Evolutionary conservation across 2,329 filamentous ascomycete genomes (phyloP).

Genomic region (Colletotrichum salicis): DNA sequence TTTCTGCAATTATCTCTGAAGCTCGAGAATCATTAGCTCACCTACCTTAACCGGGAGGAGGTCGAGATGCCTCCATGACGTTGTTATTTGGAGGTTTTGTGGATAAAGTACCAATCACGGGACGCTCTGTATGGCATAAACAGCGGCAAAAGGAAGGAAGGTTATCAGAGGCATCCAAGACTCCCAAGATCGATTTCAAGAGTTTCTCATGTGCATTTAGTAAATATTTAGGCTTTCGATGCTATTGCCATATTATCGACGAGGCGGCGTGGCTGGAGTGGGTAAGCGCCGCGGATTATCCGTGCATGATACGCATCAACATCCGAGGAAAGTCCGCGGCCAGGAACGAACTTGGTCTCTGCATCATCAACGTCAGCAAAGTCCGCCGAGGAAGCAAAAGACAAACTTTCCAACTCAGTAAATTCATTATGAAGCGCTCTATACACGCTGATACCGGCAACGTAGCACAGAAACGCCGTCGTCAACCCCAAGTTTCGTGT

Average conservation of each 20-base stretch:
- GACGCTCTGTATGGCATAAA: too few relatives aligned
- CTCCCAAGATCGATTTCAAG: too few relatives aligned
- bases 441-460: neutral
- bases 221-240: neutral
- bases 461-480: conserved; percentile 16
- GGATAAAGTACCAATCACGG: neutral
- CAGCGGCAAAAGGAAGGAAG: too few relatives aligned
- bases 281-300: conserved; percentile 29
- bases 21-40: neutral
- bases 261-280: neutral
- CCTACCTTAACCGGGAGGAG: conserved; percentile 18
- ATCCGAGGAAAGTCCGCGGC: conserved; percentile 1
- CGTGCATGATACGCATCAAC: neutral
- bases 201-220: neutral
- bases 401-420: neutral
- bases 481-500: conserved; percentile 46
- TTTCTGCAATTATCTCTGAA: neutral
- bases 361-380: neutral
- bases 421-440: conserved; percentile 17
- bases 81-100: neutral
- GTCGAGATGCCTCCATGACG: conserved; percentile 4
- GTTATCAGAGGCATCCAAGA: too few relatives aligned
- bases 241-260: too few relatives aligned
- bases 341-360: neutral
- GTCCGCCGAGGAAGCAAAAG: neutral